phyloP scores from a whole-genome alignment of 306 rosid species.

The Morella rubra region DNA sequence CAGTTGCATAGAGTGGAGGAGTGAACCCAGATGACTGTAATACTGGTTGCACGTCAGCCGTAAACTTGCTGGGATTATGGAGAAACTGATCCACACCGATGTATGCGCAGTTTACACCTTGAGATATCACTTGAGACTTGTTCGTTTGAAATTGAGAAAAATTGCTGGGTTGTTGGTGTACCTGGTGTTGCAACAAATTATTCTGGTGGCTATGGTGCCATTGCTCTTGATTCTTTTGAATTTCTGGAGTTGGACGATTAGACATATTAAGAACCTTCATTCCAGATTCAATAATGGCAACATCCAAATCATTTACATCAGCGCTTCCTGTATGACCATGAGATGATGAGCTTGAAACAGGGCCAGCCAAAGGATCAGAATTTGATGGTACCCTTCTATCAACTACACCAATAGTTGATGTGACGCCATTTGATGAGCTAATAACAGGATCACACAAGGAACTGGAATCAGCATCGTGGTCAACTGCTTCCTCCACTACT shows the following conservation, averaged over 20 bases:
- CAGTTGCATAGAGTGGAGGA: conserved; percentile 55
- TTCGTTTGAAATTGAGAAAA: conserved; percentile 37
- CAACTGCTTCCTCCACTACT: conserved; percentile 36
- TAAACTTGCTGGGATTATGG: conserved; percentile 40
- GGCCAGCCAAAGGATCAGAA: conserved; percentile 26
- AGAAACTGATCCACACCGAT: conserved; percentile 44
- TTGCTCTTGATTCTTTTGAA: conserved; percentile 44
- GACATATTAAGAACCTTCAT: conserved; percentile 48
- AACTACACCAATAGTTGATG: conserved; percentile 33
- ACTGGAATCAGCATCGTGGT: conserved; percentile 36
- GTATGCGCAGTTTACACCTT: conserved; percentile 33
- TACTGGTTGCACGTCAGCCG: conserved; percentile 48
- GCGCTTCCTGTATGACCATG: conserved; percentile 36
- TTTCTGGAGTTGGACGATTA: conserved; percentile 38
- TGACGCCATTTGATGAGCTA: conserved; percentile 18
- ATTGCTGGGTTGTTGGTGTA: conserved; percentile 41
- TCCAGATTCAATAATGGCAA: conserved; percentile 39
- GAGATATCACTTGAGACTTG: conserved; percentile 38
- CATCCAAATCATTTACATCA: conserved; percentile 39
- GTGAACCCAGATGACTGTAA: conserved; percentile 63
- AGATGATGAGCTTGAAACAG: conserved; percentile 41
- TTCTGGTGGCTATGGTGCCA: conserved; percentile 44
- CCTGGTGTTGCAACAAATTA: conserved; percentile 36
- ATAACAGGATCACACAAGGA: conserved; percentile 37
- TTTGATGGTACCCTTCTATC: conserved; percentile 34